Conservation (phyloP, 2,329 filamentous ascomycete genomes). For the Geosmithia putterillii region DNA sequence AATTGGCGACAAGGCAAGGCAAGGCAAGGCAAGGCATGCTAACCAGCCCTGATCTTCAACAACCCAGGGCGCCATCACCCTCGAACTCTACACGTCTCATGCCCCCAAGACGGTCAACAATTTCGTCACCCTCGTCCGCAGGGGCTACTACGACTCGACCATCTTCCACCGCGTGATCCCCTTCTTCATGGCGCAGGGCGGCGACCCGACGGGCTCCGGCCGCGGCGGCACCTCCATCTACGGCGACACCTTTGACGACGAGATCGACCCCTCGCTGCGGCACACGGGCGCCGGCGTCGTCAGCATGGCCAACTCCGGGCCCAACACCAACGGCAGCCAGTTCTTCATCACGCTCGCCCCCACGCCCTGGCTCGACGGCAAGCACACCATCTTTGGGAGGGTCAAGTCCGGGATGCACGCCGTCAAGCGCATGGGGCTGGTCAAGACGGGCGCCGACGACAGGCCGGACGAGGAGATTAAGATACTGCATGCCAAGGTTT, state of each 20-base stretch:
- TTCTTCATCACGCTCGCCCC: slow-evolving; percentile 94
- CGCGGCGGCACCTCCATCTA: slow-evolving; percentile 83
- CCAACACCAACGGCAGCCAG: slow-evolving; percentile 87
- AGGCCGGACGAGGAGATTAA: slow-evolving; percentile 70
- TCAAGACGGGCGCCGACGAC: slow-evolving; percentile 74
- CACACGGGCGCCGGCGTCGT: slow-evolving; percentile 91
- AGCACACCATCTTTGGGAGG: slow-evolving; percentile 91
- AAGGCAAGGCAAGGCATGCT: neutral
- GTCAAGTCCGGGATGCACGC: slow-evolving; percentile 74
- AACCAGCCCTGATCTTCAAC: neutral
- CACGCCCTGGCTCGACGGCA: slow-evolving; percentile 92
- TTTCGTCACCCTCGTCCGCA: slow-evolving; percentile 65
- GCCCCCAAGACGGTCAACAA: slow-evolving; percentile 84
- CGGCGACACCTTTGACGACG: slow-evolving; percentile 88
- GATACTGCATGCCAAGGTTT: slow-evolving; percentile 59
- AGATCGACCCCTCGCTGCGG: slow-evolving; percentile 66
- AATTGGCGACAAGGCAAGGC: neutral
- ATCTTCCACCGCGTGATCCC: slow-evolving; percentile 92
- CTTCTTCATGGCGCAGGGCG: slow-evolving; percentile 92
- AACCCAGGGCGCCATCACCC: slow-evolving; percentile 60
- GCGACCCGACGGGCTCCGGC: slow-evolving; percentile 88
- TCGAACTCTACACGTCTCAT: slow-evolving; percentile 85
- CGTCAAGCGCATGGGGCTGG: slow-evolving; percentile 79
- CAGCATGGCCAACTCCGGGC: slow-evolving; percentile 91
- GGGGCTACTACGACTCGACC: slow-evolving; percentile 79